Evolutionary conservation across 495 filamentous ascomycete species (phyloP).

Genomic region (Cairneyella variabilis): DNA sequence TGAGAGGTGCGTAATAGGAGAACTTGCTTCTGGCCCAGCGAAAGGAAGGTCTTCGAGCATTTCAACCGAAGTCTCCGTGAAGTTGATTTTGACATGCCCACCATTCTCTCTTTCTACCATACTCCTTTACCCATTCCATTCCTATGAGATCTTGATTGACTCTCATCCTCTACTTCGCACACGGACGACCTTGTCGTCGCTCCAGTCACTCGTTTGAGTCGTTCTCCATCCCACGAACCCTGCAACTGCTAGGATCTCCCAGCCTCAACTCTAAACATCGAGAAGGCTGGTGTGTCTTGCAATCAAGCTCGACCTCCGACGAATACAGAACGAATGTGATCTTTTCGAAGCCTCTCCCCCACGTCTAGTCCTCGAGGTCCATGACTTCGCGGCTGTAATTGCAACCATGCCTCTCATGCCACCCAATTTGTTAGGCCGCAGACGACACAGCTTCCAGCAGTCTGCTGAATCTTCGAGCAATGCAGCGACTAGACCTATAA

Average conservation of each 20-base stretch:
- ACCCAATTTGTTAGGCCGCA: conserved; percentile 21
- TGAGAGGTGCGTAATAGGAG: too few relatives aligned
- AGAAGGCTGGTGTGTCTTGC: too few relatives aligned
- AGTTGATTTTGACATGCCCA: too few relatives aligned
- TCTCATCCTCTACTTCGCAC: too few relatives aligned
- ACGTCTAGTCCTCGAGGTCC: conserved; percentile 2
- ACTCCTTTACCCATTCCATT: too few relatives aligned
- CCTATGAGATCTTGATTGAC: too few relatives aligned
- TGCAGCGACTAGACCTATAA: neutral
- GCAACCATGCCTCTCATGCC: conserved; percentile 23
- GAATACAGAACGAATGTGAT: conserved; percentile 3
- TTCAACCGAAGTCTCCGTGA: too few relatives aligned
- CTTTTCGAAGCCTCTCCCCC: neutral
- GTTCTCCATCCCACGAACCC: neutral
- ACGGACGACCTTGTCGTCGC: neutral
- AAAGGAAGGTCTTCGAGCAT: too few relatives aligned
- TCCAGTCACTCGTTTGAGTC: too few relatives aligned
- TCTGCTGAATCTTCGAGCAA: conserved; percentile 14
- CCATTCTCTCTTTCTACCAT: too few relatives aligned
- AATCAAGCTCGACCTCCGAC: neutral
- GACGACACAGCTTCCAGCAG: conserved; percentile 26
- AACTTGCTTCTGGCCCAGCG: too few relatives aligned
- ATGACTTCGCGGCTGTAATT: conserved; percentile 9
- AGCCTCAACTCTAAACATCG: neutral
- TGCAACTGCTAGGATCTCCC: conserved; percentile 2